Base-by-base conservation (phyloP, 1,139 yeast species). In the Blastobotrys ciferrii region DNA sequence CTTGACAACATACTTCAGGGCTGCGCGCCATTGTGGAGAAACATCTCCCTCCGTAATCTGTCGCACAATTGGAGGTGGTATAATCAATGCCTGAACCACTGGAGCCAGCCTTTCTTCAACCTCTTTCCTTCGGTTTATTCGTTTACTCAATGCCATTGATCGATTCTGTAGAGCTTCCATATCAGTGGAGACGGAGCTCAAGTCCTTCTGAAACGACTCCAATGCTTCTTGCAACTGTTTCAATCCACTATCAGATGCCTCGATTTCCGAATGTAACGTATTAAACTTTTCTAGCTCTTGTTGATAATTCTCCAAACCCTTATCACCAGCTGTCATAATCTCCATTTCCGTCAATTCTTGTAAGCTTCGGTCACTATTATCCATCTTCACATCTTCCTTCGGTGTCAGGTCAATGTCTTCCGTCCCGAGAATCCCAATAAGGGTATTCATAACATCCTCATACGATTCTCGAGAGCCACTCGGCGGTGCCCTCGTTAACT, bases 31-130 rank as follows among this genome's bases (percentile, higher is more conserved):
- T 37, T 60, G 63, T 0, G 67, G 58, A 15, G 62, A 58, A 13
- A 41, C 38, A 17, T 65, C 67, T 25, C 66, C 66, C 31, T 61
- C 61, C 6, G 61, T 58, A 13, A 67, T 59, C 35, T 62, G 64
- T 38, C 47, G 54, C 43, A 61, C 68, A 42, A 61, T 62, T 23
- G 60, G 54, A 73, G 96, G 95, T 0, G 96, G 87, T 3, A 89
- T 77, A 55, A 86, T 73, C 20, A 86, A 69, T 55, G 87, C 92
- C 35, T 84, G 75, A 0, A 89, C 82, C 12, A 87, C 70, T 0
- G 95, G 95, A 12, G 82, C 78, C 51, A 89, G 74, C 47, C 76
- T 75, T 23, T 73, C 75, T 32, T 84, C 83, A 2, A 83, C 70
- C 32, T 69, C 64, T 15, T 79, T 76, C 54, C 88, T 84, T 39